Base-by-base conservation (phyloP, 139 green algal genomes). In the Asterochloris erici region DNA sequence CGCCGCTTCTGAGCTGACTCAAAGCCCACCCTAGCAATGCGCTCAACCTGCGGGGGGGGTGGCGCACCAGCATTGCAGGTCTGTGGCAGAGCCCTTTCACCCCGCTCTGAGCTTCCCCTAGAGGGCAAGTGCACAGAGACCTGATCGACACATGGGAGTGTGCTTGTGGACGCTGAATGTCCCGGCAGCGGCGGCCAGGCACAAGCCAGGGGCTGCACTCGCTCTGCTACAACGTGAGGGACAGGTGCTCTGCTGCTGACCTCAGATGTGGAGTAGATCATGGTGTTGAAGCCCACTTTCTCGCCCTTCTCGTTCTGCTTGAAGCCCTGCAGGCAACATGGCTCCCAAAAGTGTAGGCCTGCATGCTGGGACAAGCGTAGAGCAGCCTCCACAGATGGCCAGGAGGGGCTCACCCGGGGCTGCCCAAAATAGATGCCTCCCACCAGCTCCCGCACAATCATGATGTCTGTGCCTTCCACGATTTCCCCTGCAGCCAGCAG, bases 351-450 rank as follows among this genome's bases (percentile, higher is more conserved):
- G 23, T 14, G 60, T 6, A 54, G 26, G 73, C 75, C 73, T 88
- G 69, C 64, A 88, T 80, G 68, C 87, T 82, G 76, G 86, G 77
- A 29, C 23, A 28, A n/a, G 15, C 0, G 16, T 69, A 75, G 12
- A 11, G 17, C 27, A 16, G 28, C 68, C 28, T 60, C 29, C 69
- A 54, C n/a, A 26, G 29, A 71, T 29, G 11, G 38, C 38, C 70
- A 6, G 38, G 38, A 54, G 38, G n/a, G 19, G 19, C 90, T 84
- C 71, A 95, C 91, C 84, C 91, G 82, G 14, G 97, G 97, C 89
- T 98, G 73, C 9, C 97, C 97, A 89, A 99, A 99, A 92, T 99
- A 99, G 87, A 99, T 99, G 79, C 94, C 97, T 23, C 97, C 94
- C 26, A 96, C 96, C 38, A 99, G 94, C 90, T 99, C 97, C 4